These are phyloP conservation scores for Microdochium trichocladiopsis DNA, from an alignment of 2,329 filamentous ascomycete genomes.

Conservation along the genomic window DNA sequence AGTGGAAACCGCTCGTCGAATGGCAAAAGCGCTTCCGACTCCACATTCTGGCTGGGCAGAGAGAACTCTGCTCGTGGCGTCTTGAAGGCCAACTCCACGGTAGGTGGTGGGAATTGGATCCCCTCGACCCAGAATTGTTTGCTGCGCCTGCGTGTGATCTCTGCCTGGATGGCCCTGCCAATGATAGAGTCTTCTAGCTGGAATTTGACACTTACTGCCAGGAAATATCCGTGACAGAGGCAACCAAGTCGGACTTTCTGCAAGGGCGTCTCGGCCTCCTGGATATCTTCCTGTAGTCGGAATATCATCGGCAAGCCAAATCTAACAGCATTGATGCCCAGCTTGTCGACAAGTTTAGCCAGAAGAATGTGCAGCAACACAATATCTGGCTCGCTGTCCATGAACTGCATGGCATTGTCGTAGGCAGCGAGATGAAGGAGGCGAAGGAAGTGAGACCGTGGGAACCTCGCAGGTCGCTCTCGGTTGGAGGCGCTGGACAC, in stretches of 20 bases:
- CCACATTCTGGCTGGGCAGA: slow-evolving; percentile 45
- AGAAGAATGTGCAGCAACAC: slow-evolving; percentile 72
- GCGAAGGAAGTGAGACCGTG: slow-evolving; percentile 67
- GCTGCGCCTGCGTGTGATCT: slow-evolving; percentile 67
- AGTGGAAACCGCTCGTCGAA: slow-evolving; percentile 69
- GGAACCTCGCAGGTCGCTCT: slow-evolving; percentile 46
- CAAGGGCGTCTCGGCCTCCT: slow-evolving; percentile 54
- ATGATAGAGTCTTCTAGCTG: slow-evolving; percentile 64
- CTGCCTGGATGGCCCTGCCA: slow-evolving; percentile 65
- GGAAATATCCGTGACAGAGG: slow-evolving; percentile 84
- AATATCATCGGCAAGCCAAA: slow-evolving; percentile 85
- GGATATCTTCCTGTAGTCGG: slow-evolving; percentile 78
- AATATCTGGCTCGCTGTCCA: slow-evolving; percentile 67
- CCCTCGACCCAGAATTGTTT: slow-evolving; percentile 74
- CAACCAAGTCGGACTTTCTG: slow-evolving; percentile 76
- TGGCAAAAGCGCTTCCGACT: slow-evolving; percentile 59
- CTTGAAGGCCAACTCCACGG: slow-evolving; percentile 53
- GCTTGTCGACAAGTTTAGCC: slow-evolving; percentile 61
- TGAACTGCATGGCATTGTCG: slow-evolving; percentile 71
- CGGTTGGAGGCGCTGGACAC: slow-evolving; percentile 60
- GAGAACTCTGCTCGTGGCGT: slow-evolving; percentile 32
- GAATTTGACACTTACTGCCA: slow-evolving; percentile 70
- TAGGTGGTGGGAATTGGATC: slow-evolving; percentile 62
- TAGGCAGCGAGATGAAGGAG: slow-evolving; percentile 84
- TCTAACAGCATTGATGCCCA: slow-evolving; percentile 76